Base-by-base conservation (phyloP, 2,329 filamentous ascomycete genomes). In the Fusarium chaquense region DNA sequence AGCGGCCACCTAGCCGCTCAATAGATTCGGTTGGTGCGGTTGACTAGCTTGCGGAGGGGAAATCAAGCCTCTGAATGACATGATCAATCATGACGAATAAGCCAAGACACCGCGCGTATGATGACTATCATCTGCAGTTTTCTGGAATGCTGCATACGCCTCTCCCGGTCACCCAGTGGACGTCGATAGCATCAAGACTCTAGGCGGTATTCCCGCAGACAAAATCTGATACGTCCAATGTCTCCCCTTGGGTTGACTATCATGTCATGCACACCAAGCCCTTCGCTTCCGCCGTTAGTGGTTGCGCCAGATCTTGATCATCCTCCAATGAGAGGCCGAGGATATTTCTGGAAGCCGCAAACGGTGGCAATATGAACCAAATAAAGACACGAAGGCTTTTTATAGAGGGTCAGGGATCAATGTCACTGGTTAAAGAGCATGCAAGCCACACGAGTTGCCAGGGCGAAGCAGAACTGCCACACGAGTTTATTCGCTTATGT, bases 331-430 rank as follows among this genome's bases (percentile, higher is more conserved):
- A 52, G 18, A 35, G 7, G 5, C 12, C n/a, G 11, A 5, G 15
- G 30, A 36, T 57, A 55, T 67, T 59, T 44, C 57, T 36, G 43
- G 55, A 63, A 51, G 41, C 53, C 50, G 49, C 43, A 58, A 56
- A 18, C 54, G 49, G 41, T 47, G 62, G 61, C 22, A 32, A 54
- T 33, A 32, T 32, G 47, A 49, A 38, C 46, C 59, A 65, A 66
- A 66, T 66, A 65, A 65, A 65, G 62, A 61, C 36, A 66, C 62
- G 26, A 65, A 45, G 49, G 43, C 32, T 20, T 33, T 35, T 45
- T 22, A n/a, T 13, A 61, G 62, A 65, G 62, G 62, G 62, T 55
- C 55, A 54, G 47, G 28, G 11, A 32, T 40, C 6, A 18, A 61
- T 2, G 1, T n/a, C n/a, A 65, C 26, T 65, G 62, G 62, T n/a